Percentiles rank a stretch among this genome's conserved stretches.
These are phyloP conservation scores for Oryza rufipogon DNA, from an alignment of 176 grass and related monocot species.

Conservation along the genomic window DNA sequence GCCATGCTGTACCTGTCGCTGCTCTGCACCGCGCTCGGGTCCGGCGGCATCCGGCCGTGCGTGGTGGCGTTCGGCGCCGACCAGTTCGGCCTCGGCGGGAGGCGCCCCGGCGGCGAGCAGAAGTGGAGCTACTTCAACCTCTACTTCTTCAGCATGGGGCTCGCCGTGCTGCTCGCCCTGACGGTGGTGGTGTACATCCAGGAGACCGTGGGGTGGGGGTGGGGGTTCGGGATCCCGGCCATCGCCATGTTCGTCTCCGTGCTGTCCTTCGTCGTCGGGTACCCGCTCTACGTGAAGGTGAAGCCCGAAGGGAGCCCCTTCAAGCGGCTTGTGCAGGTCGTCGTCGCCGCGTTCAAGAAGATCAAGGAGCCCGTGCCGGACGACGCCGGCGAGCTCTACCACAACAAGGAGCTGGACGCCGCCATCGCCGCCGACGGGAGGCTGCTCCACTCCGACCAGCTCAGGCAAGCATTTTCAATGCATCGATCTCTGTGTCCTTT, in stretches of 20 bases:
- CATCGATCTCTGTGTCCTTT: conserved; percentile 11
- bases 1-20: conserved; percentile 59
- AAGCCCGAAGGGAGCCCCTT: conserved; percentile 60
- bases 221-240: conserved; percentile 63
- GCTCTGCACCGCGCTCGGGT: conserved; percentile 51
- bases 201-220: conserved; percentile 67
- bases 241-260: conserved; percentile 56
- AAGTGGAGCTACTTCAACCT: conserved; percentile 78
- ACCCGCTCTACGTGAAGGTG: conserved; percentile 52
- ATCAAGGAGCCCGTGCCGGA: conserved; percentile 36
- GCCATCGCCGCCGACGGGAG: conserved; percentile 51
- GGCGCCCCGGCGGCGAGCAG: conserved; percentile 1
- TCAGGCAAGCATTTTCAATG: conserved; percentile 49
- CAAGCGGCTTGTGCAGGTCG: conserved; percentile 51
- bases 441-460: conserved; percentile 63
- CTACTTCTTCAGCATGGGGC: conserved; percentile 71
- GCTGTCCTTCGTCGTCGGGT: conserved; percentile 46
- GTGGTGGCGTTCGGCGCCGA: conserved; percentile 80
- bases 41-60: conserved; percentile 75
- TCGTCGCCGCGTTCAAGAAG: conserved; percentile 56
- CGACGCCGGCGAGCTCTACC: conserved; percentile 56
- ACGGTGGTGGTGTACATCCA: conserved; percentile 76
- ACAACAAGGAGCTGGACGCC: conserved; percentile 63
- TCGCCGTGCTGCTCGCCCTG: conserved; percentile 57
- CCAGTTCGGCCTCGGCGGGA: conserved; percentile 41